These are phyloP conservation scores for Suillus alpinus DNA, from an alignment of 768 basidiomycete genomes.

Conservation along the genomic window DNA sequence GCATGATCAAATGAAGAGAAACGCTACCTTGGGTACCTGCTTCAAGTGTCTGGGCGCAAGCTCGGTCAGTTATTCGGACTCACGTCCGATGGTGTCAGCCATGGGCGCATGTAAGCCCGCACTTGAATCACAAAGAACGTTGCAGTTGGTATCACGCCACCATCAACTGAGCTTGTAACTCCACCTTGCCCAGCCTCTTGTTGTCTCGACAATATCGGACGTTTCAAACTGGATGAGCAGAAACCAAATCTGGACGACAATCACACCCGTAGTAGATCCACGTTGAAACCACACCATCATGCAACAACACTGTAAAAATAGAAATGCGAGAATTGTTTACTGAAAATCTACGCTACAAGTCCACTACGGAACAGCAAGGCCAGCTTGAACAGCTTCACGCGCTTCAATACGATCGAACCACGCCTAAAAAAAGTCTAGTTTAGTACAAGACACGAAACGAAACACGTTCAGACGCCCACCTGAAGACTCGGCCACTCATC, in stretches of 20 bases:
- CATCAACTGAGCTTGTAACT: neutral
- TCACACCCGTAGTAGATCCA: neutral
- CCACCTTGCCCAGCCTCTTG: neutral
- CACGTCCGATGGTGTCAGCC: no score
- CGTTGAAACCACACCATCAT: neutral
- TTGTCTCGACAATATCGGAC: no score
- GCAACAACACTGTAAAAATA: neutral
- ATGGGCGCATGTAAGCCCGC: no score
- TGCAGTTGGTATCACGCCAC: neutral
- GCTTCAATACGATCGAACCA: neutral
- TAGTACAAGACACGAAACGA: neutral
- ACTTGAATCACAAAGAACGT: no score
- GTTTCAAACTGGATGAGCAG: neutral
- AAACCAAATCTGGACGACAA: neutral
- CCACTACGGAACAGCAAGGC: neutral
- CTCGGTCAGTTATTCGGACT: neutral
- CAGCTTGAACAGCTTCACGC: neutral
- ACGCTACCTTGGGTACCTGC: no score
- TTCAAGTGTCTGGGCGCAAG: neutral
- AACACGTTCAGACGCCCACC: conserved; percentile 10
- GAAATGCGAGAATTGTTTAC: neutral
- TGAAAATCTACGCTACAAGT: neutral
- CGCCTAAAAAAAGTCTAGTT: neutral
- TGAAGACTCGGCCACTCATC: conserved; percentile 39
- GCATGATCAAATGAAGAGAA: neutral